Evolutionary conservation across 2,329 filamentous ascomycete genomes (phyloP), one percentile per base, ranked within the genome.

Genomic region (Celoporthe dispersa): DNA sequence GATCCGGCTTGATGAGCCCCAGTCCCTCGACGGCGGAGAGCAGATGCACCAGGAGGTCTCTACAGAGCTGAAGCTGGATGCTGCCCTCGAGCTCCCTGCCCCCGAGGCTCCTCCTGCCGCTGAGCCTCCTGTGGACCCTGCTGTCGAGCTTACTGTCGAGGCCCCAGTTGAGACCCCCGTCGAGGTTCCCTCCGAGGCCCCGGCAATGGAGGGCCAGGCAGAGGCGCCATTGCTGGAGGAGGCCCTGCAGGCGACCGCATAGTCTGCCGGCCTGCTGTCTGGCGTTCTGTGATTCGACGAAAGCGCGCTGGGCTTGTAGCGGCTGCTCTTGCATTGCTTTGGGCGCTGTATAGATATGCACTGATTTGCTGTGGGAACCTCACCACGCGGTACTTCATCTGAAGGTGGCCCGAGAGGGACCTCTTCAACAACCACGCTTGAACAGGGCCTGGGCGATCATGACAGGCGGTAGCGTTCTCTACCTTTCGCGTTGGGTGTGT

Each of bases 1-100:
- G 72, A 71, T 74, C 25, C 77, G 79, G 7, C 66, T 80, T 3
- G 76, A 77, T 5, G 76, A 78, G 44, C 31, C 66, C 1, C n/a
- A 77, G 37, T 31, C 68, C 1, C 19, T 51, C 57, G 61, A 67
- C 22, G 57, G 57, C 14, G 64, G 66, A 22, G 59, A 48, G 8
- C 70, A 70, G n/a, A 25, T 63, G 28, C 53, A 39, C 31, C 66
- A 68, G 6, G 41, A 68, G 1, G 25, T 55, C 3, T n/a, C 59
- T 16, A 14, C 57, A 41, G 62, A 68, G 11, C 19, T 60, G 19
- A 63, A 63, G 22, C 22, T 63, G 19, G 60, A 63, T 19, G 60
- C 60, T 19, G 35, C 33, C n/a, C 22, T 41, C n/a, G 33, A 63
- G 14, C 22, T n/a, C 19, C 31, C 57, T 1, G 3, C 16, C 22